Evolutionary conservation across 805 yeast genomes (phyloP).

Genomic region (Jamesozyma lodderae): DNA sequence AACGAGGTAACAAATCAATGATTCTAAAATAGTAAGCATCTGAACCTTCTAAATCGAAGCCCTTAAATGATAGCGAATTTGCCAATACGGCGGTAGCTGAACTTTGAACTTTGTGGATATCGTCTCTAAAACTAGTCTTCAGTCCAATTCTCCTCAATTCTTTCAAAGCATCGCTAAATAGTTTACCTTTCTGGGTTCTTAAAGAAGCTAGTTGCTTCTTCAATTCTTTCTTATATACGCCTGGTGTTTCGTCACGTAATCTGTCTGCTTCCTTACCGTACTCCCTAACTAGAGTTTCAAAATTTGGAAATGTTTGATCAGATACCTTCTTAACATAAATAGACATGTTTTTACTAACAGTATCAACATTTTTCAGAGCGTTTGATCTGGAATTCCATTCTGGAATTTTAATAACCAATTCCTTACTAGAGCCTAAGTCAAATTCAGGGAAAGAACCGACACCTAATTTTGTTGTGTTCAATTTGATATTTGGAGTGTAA

Average conservation of each 20-base stretch:
- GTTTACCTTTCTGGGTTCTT: conserved; percentile 70
- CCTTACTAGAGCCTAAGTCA: conserved; percentile 10
- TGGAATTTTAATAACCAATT: conserved; percentile 30
- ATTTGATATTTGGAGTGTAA: conserved; percentile 6
- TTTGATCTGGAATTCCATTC: conserved; percentile 50
- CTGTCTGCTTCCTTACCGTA: conserved; percentile 49
- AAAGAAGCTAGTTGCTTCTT: conserved; percentile 63
- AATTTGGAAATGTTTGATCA: conserved; percentile 36
- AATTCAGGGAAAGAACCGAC: conserved; percentile 5
- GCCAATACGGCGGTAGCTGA: conserved; percentile 58
- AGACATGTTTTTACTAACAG: conserved; percentile 49
- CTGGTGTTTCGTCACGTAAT: conserved; percentile 72
- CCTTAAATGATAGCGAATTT: conserved; percentile 38
- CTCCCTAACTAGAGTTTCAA: conserved; percentile 47
- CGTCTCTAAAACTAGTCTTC: conserved; percentile 54
- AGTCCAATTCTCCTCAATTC: conserved; percentile 74
- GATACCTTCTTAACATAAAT: conserved; percentile 33
- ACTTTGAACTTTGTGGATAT: conserved; percentile 52
- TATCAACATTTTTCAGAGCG: conserved; percentile 42
- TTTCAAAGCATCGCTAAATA: conserved; percentile 67
- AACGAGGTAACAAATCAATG: conserved; percentile 71
- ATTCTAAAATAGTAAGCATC: conserved; percentile 53
- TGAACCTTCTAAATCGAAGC: conserved; percentile 36
- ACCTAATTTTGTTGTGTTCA: conserved; percentile 4
- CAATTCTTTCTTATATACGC: conserved; percentile 55